Evolutionary conservation across 352 stramenopile genomes (phyloP), one percentile per base, ranked within the genome.

Genomic region (Globisporangium nagaii): DNA sequence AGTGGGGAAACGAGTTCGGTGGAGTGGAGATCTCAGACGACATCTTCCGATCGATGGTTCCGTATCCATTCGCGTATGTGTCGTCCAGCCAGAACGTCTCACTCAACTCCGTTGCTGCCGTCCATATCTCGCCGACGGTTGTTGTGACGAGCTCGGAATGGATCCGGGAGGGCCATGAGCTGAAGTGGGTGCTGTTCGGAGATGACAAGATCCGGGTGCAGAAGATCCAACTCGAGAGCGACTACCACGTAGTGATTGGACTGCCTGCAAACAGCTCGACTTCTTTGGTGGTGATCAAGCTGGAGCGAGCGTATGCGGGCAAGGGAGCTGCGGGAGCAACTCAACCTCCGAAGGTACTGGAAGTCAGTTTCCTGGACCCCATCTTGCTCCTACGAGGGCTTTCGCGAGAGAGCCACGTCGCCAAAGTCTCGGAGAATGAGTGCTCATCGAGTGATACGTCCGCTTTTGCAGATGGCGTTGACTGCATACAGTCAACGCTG

Each of bases 11-110:
- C 19, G 36, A 42, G 13, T 12, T 30, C 10, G 8, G 48, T 46
- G 9, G 3, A 11, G 25, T 4, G 6, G 35, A 25, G 9, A 48
- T 45, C 20, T 3, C 37, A 7, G 37, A 40, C 28, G 35, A 40
- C 1, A 6, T 25, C 2, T n/a, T 48, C 3, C 3, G 3, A 4
- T 6, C 19, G 4, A 15, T 19, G n/a, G 2, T 56, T 12, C 10
- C 6, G 13, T 40, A 47, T 15, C 50, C 50, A 37, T 56, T 56
- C 17, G 50, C 20, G n/a, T 56, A 48, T 20, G 4, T 56, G 1
- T 47, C 36, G 36, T 6, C 4, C 1, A 28, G 9, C 4, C 0
- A 7, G 27, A 35, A 39, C 25, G 37, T 22, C n/a, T 47, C 27
- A 5, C 5, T 13, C 12, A 4, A 31, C 5, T 47, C 50, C 0